Evolutionary conservation across 805 yeast genomes (phyloP), one percentile per base, ranked within the genome.

Genomic region (Monosporozyma siamensis): DNA sequence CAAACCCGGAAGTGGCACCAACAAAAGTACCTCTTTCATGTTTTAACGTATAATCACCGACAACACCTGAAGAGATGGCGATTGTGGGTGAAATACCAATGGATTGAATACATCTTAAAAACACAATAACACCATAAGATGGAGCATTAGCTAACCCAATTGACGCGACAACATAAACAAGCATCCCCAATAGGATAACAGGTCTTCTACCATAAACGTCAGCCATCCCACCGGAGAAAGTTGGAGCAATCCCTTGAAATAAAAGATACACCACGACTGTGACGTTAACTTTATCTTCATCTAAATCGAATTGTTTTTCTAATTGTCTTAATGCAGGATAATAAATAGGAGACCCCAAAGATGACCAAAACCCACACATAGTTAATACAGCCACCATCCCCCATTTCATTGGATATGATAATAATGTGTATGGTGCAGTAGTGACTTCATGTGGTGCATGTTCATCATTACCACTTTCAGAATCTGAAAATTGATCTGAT

Each of bases 181-280:
- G 17, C 48, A 82, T 63, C 34, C 87, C 80, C 4, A 64, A 46
- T 15, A 83, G 37, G n/a, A 80, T 67, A 0, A 80, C 67, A 0
- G 90, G 88, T 42, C 95, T 63, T 49, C 95, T 71, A 0, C 95
- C 95, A 54, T 60, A 63, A 3, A 65, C 58, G 56, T 87, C 95
- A 0, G 89, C 82, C 10, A 83, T 49, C 4, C 78, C 69, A 1
- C 86, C 81, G 47, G 80, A 68, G 17, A 84, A 58, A 0, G 82
- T 71, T 0, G 95, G 95, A 0, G 82, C 66, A 1, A 83, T 47
- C 3, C 92, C 95, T 62, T 86, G 95, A 43, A 81, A 71, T 5
- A 83, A 56, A 37, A 83, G 66, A 50, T 85, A 87, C 0, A 84
- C 78, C 2, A 86, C 88, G 26, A 87, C 82, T 0, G 92, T 77